Evolutionary conservation across 2,329 filamentous ascomycete species (phyloP).

Genomic region (Pseudomassariella vexata): DNA sequence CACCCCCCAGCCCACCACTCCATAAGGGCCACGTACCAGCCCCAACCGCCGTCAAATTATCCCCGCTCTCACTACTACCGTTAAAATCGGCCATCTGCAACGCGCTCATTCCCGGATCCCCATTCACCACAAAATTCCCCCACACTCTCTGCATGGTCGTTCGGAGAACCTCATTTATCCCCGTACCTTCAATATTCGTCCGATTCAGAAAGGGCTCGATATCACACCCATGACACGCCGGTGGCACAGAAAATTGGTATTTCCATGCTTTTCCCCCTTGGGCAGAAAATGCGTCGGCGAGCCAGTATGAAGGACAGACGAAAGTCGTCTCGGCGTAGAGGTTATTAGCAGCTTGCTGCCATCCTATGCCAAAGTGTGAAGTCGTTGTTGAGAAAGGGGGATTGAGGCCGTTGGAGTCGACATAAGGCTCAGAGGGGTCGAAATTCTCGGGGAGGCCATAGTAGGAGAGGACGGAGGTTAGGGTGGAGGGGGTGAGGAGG

Average conservation of each 20-base stretch:
- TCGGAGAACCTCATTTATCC: constrained; percentile 18
- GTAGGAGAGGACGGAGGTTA: constrained; percentile 23
- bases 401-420: constrained; percentile 29
- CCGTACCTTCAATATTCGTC: constrained; percentile 9
- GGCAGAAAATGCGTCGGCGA: too few species aligned
- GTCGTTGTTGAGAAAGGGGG: constrained; percentile 43
- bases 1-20: too few species aligned
- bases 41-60: too few species aligned
- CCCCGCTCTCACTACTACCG: too few species aligned
- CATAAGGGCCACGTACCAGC: too few species aligned
- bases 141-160: constrained; percentile 35
- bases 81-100: too few species aligned
- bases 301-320: constrained; percentile 43
- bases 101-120: too few species aligned
- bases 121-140: constrained; percentile 39
- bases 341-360: constrained; percentile 48
- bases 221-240: constrained; percentile 33
- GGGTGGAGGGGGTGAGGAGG: constrained; percentile 21
- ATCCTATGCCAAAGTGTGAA: constrained; percentile 41
- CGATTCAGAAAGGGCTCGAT: constrained; percentile 28
- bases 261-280: constrained; percentile 39
- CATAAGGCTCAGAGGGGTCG: constrained; percentile 20
- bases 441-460: constrained; percentile 21
- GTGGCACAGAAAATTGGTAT: constrained; percentile 42
- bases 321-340: constrained; percentile 51